phyloP scores from a whole-genome alignment of 116 monocot genomes.

The Trichopus zeylanicus region DNA sequence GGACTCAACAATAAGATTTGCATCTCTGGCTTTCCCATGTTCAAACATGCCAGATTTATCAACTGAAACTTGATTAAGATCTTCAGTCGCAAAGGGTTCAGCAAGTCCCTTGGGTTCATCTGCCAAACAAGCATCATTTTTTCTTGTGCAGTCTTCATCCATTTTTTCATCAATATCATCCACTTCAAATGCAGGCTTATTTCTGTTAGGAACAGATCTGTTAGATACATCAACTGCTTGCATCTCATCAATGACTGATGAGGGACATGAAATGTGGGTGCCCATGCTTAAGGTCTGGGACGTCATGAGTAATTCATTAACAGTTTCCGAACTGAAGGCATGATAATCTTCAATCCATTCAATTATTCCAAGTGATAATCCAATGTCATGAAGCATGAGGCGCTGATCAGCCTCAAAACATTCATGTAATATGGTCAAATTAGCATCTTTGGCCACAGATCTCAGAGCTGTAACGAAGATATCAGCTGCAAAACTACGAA shows the following conservation, averaged over 20 bases:
- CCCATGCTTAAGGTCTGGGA: background rate
- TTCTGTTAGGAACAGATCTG: conserved; percentile 4
- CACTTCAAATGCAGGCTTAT: conserved; percentile 1
- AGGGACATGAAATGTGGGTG: background rate
- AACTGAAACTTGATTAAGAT: conserved; percentile 6
- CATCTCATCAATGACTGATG: conserved; percentile 1
- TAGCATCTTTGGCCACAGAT: conserved; percentile 42
- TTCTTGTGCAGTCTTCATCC: background rate
- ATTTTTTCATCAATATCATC: background rate
- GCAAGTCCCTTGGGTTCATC: background rate
- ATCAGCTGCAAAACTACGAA: conserved; percentile 66
- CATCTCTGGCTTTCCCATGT: conserved; percentile 28
- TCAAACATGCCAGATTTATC: conserved; percentile 6
- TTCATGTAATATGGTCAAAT: conserved; percentile 45
- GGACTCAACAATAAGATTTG: conserved; percentile 54
- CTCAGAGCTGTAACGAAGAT: conserved; percentile 67
- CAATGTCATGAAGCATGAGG: conserved; percentile 94
- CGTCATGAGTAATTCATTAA: conserved; percentile 3
- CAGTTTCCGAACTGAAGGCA: conserved; percentile 26
- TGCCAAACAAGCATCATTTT: background rate
- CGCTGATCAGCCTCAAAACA: conserved; percentile 45
- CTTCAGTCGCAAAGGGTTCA: background rate
- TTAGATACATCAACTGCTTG: conserved; percentile 13
- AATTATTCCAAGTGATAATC: conserved; percentile 72
- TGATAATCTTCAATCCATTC: conserved; percentile 83